Conservation (phyloP, 768 basidiomycete species). For the Boletus fagicola region DNA sequence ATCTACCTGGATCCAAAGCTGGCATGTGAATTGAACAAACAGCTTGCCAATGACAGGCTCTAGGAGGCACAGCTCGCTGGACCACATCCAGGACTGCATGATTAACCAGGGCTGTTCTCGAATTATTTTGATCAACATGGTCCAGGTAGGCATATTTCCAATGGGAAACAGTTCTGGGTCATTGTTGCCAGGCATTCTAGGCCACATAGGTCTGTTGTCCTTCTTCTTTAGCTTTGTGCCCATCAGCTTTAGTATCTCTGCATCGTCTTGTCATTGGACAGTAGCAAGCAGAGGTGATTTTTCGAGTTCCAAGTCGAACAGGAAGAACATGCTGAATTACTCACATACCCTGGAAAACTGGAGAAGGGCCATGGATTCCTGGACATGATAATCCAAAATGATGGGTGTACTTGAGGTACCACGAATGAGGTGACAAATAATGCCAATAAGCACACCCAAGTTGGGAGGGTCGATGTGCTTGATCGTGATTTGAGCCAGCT, state of each 20-base stretch:
- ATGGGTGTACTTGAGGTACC: constrained; percentile 7
- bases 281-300: background rate
- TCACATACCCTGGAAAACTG: background rate
- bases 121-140: background rate
- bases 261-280: constrained; percentile 1
- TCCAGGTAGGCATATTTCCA: too few species aligned
- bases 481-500: constrained; percentile 1
- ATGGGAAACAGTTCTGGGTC: background rate
- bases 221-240: background rate
- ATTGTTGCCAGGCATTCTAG: background rate
- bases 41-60: too few species aligned
- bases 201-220: background rate
- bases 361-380: constrained; percentile 12
- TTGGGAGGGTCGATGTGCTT: background rate
- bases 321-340: constrained; percentile 7
- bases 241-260: background rate
- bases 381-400: constrained; percentile 5
- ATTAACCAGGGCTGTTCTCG: background rate
- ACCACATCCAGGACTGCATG: too few species aligned
- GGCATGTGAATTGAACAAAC: background rate
- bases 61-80: too few species aligned
- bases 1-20: background rate
- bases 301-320: background rate
- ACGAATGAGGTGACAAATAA: constrained; percentile 5
- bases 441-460: constrained; percentile 8